Conservation (phyloP, 345 rosid genomes). For the Cardiospermum halicacabum region DNA sequence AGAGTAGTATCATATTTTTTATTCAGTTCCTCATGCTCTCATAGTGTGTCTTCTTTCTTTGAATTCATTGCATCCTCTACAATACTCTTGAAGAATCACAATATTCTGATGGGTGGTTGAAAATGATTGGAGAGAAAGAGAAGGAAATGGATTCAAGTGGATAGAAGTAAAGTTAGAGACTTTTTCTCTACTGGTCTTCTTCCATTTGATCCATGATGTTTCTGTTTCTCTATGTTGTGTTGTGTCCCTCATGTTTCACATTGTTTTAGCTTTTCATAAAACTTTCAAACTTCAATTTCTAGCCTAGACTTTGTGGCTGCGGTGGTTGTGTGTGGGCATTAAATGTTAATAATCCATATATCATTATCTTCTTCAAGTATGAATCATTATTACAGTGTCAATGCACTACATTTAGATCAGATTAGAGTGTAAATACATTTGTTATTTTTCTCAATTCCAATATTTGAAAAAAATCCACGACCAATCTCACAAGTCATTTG, state of each 20-base stretch:
- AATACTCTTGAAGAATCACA: no score
- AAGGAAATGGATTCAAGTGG: not conserved
- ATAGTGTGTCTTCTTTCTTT: not conserved
- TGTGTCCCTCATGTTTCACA: slow-evolving; percentile 13
- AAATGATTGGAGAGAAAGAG: not conserved
- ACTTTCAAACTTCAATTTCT: not conserved
- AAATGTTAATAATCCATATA: no score
- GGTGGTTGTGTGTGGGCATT: not conserved
- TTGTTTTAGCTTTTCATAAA: not conserved
- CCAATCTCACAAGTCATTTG: no score
- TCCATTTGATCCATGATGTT: not conserved
- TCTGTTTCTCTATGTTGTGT: no score
- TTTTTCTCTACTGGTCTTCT: not conserved
- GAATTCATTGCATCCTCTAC: not conserved
- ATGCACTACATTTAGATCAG: no score
- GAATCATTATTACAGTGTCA: no score
- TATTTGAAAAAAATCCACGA: no score
- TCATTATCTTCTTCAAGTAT: no score
- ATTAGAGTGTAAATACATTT: no score
- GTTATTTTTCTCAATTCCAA: no score
- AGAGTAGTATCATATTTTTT: no score
- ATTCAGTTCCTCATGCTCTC: not conserved
- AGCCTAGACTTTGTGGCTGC: not conserved
- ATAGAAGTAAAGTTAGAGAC: not conserved
- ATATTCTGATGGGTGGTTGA: slow-evolving; percentile 10